Percentiles rank a stretch among this genome's conserved stretches.
These are phyloP conservation scores for Scutellaria baicalensis DNA, from an alignment of 257 asterid species.

Conservation along the genomic window DNA sequence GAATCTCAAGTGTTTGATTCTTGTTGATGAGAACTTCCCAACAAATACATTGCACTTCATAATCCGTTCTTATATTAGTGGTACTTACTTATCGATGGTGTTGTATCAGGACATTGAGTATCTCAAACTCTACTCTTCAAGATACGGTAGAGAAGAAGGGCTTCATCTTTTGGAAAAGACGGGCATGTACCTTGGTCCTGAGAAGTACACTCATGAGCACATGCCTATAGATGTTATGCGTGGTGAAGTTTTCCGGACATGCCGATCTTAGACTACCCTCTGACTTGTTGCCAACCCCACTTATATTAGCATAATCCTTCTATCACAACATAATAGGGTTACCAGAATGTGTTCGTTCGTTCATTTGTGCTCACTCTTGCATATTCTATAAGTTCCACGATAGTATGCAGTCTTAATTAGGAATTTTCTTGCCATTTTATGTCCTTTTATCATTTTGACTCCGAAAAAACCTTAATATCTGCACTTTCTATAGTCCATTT, in stretches of 20 bases:
- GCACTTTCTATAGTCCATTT: neutral
- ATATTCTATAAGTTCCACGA: neutral
- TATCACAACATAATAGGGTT: neutral
- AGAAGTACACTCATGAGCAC: conserved; percentile 81
- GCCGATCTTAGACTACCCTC: conserved; percentile 36
- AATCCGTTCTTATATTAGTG: neutral
- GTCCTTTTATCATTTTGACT: neutral
- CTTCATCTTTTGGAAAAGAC: conserved; percentile 75
- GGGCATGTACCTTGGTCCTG: conserved; percentile 84
- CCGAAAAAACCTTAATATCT: neutral
- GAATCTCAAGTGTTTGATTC: neutral
- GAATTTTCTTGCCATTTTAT: neutral
- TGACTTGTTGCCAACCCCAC: neutral
- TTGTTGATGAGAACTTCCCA: neutral
- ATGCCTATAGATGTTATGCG: conserved; percentile 81
- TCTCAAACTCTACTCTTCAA: conserved; percentile 71
- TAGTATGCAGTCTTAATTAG: neutral
- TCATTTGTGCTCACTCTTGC: neutral
- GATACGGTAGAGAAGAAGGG: conserved; percentile 84
- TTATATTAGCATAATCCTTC: neutral
- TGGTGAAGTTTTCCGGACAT: conserved; percentile 80
- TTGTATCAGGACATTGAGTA: conserved; percentile 69
- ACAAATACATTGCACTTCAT: too few species aligned
- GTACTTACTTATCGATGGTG: neutral
- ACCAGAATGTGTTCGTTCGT: neutral